Evolutionary conservation across 106 monocot genomes (phyloP).

Genomic region (Dendrobium nobile): DNA sequence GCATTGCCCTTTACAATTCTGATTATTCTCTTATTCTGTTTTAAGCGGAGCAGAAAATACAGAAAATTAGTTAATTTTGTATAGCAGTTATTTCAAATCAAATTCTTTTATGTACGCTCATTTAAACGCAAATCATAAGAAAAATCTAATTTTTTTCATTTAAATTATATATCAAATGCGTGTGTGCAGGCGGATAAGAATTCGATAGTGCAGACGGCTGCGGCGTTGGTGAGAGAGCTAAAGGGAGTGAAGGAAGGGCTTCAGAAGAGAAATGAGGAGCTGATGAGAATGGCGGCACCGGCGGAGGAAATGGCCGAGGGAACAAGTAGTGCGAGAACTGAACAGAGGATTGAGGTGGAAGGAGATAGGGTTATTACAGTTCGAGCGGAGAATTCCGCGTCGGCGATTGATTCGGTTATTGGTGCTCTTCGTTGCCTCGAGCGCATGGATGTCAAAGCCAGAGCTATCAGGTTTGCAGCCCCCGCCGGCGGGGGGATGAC

Average conservation of each 20-base stretch:
- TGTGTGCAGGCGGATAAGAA: conserved; percentile 47
- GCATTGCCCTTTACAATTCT: too few relatives aligned
- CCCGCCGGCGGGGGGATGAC: not conserved
- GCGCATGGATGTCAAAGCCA: conserved; percentile 15
- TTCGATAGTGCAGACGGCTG: conserved; percentile 33
- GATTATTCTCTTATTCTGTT: too few relatives aligned
- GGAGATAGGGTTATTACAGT: not conserved
- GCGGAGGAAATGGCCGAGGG: not conserved
- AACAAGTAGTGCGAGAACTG: not conserved
- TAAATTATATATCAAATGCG: too few relatives aligned
- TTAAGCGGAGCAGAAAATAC: too few relatives aligned
- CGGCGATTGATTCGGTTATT: conserved; percentile 19
- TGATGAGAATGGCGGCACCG: not conserved
- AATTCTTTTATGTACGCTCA: too few relatives aligned
- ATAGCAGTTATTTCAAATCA: too few relatives aligned
- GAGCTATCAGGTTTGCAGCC: conserved; percentile 6
- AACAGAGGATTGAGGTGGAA: not conserved
- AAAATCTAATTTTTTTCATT: too few relatives aligned
- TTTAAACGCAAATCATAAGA: too few relatives aligned
- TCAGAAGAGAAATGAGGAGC: conserved; percentile 16
- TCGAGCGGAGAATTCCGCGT: not conserved
- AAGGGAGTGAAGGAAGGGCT: conserved; percentile 34
- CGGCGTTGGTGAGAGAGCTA: conserved; percentile 28
- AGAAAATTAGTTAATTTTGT: too few relatives aligned
- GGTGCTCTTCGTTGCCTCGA: conserved; percentile 20